Conservation (phyloP, 129 eudicot species). For the Arctium minus region DNA sequence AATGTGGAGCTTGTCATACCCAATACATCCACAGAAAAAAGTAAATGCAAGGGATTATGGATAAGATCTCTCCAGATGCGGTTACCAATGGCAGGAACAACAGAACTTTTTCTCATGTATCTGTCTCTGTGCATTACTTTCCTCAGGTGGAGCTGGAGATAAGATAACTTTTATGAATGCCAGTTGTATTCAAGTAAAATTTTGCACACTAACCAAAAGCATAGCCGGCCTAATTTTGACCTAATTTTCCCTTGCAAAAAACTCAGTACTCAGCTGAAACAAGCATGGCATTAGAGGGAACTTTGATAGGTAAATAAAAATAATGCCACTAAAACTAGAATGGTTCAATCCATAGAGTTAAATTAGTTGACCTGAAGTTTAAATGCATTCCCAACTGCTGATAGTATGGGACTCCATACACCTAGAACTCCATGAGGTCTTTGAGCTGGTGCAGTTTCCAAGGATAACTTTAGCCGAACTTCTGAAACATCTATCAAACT, state of each 20-base stretch:
- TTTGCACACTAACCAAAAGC: not conserved
- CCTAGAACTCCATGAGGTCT: conserved; percentile 96
- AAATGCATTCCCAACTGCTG: conserved; percentile 98
- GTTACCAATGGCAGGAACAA: conserved; percentile 79
- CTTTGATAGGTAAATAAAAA: not conserved
- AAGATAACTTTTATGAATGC: conserved; percentile 3
- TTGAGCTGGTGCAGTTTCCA: conserved; percentile 98
- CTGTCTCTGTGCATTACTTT: conserved; percentile 93
- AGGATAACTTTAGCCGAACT: conserved; percentile 72
- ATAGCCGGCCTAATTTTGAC: not conserved
- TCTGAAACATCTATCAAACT: conserved; percentile 95
- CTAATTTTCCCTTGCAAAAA: not conserved
- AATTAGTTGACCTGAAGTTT: conserved; percentile 74
- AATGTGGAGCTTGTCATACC: conserved; percentile 98
- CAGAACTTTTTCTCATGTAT: conserved; percentile 92
- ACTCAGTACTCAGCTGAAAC: not conserved
- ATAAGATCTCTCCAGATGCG: conserved; percentile 92
- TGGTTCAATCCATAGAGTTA: not conserved
- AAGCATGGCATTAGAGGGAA: not conserved
- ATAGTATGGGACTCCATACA: conserved; percentile 94
- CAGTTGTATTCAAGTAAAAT: not conserved
- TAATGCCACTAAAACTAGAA: conserved; percentile 10
- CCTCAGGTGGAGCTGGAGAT: conserved; percentile 75
- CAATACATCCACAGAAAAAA: conserved; percentile 88
- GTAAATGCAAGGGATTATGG: conserved; percentile 89